Conservation (phyloP, 495 filamentous ascomycete genomes). For the Neurospora sp. region DNA sequence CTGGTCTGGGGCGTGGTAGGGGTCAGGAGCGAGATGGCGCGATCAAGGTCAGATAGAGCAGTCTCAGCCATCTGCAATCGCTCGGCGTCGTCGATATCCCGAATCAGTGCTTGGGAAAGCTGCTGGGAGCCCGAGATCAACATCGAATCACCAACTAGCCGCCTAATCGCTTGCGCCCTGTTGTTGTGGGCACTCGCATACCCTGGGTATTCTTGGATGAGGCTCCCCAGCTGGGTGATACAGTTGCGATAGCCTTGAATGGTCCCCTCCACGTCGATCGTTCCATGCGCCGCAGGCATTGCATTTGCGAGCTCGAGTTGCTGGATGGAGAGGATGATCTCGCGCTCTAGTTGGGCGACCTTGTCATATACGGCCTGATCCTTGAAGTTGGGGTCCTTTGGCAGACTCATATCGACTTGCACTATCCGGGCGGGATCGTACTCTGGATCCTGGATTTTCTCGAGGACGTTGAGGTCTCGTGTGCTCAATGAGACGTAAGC, state of each 20-base stretch:
- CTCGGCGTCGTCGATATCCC: constrained; percentile 17
- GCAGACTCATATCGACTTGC: constrained; percentile 46
- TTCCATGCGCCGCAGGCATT: constrained; percentile 18
- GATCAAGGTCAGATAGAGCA: constrained; percentile 50
- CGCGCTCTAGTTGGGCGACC: constrained; percentile 30
- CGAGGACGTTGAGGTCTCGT: constrained; percentile 62
- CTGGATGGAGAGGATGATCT: constrained; percentile 41
- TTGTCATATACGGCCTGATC: constrained; percentile 27
- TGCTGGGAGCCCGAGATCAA: constrained; percentile 20
- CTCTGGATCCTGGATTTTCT: constrained; percentile 74
- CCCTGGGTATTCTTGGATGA: constrained; percentile 48
- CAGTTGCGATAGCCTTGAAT: constrained; percentile 29
- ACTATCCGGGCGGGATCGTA: constrained; percentile 45
- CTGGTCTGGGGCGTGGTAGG: constrained; percentile 37
- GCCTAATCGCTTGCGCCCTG: constrained; percentile 58
- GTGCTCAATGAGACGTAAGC: constrained; percentile 45
- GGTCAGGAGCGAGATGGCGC: constrained; percentile 57
- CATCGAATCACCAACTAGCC: constrained; percentile 44
- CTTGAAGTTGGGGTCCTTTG: constrained; percentile 48
- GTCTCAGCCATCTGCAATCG: constrained; percentile 23
- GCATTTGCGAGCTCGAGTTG: constrained; percentile 38
- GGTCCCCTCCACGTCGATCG: constrained; percentile 10
- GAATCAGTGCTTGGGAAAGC: constrained; percentile 20
- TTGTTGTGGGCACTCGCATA: constrained; percentile 74
- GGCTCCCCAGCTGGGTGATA: constrained; percentile 34